Conservation (phyloP, 192 early-diverging fungal species). For the Chytriomyces sp. region DNA sequence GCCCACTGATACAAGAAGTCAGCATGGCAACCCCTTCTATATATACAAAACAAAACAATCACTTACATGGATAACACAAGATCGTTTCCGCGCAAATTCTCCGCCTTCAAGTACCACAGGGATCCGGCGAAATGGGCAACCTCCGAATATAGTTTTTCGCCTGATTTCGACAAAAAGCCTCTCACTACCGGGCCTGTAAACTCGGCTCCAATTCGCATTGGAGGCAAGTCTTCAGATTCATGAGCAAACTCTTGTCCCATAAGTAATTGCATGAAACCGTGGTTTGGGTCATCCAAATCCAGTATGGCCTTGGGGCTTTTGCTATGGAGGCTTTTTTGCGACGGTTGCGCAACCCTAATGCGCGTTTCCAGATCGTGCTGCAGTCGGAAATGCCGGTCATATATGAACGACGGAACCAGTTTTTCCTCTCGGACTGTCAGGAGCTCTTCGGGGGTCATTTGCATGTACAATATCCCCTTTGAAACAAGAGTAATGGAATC, state of each 20-base stretch:
- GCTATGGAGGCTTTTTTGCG: not conserved
- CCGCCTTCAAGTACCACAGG: conserved; percentile 18
- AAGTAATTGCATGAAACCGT: not conserved
- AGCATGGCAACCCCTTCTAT: too few relatives aligned
- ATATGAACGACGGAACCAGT: conserved; percentile 15
- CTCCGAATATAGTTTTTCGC: conserved; percentile 22
- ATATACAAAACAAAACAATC: not conserved
- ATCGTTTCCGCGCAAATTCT: not conserved
- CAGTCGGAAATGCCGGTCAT: conserved; percentile 21
- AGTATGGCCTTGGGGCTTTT: not conserved
- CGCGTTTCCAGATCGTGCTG: conserved; percentile 18
- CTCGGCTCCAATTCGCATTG: conserved; percentile 19
- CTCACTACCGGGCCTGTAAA: not conserved
- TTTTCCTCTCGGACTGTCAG: conserved; percentile 5
- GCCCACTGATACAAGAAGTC: not conserved
- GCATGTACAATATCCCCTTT: conserved; percentile 17
- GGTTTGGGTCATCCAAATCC: not conserved
- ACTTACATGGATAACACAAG: conserved; percentile 21
- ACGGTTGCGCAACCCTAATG: not conserved
- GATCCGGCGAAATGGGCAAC: conserved; percentile 16
- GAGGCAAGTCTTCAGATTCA: conserved; percentile 9
- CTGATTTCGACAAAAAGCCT: conserved; percentile 16
- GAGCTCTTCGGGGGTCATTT: conserved; percentile 10
- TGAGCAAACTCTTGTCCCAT: conserved; percentile 10
- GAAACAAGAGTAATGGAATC: conserved; percentile 7